Evolutionary conservation across 2,329 filamentous ascomycete genomes (phyloP).

Genomic region (Lanzia echinophila): DNA sequence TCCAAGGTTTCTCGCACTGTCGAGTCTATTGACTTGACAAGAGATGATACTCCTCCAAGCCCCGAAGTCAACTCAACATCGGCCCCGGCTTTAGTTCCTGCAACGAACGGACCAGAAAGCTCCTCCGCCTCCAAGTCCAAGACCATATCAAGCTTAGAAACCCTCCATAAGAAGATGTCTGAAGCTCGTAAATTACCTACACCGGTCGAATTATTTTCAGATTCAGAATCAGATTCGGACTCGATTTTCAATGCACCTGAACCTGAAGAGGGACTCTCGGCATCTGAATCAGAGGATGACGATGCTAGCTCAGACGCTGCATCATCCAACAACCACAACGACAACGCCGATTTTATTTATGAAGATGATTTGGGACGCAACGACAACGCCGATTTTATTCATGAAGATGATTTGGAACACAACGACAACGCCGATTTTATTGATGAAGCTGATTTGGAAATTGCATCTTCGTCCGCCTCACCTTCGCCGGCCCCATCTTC

Average conservation of each 20-base stretch:
- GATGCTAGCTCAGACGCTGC: background rate
- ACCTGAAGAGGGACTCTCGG: constrained; percentile 14
- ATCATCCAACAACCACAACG: background rate
- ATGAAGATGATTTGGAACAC: background rate
- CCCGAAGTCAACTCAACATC: background rate
- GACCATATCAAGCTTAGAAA: too few relatives aligned
- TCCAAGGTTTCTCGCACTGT: constrained; percentile 16
- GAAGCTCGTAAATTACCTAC: background rate
- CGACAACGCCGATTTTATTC: background rate
- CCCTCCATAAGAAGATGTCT: too few relatives aligned
- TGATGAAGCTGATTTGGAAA: background rate
- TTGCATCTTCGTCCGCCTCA: background rate
- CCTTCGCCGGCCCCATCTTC: background rate
- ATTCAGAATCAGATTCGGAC: constrained; percentile 2
- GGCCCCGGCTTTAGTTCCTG: background rate
- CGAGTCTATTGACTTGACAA: constrained; percentile 27
- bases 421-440: background rate
- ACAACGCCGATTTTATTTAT: background rate
- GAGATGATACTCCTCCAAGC: constrained; percentile 21
- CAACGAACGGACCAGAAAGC: background rate
- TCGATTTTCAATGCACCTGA: constrained; percentile 16
- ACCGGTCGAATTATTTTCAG: background rate
- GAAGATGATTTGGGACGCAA: background rate
- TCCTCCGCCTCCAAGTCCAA: background rate
- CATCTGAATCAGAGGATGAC: constrained; percentile 14